Conservation (phyloP, 441 rosid genomes). For the Gossypium davidsonii region DNA sequence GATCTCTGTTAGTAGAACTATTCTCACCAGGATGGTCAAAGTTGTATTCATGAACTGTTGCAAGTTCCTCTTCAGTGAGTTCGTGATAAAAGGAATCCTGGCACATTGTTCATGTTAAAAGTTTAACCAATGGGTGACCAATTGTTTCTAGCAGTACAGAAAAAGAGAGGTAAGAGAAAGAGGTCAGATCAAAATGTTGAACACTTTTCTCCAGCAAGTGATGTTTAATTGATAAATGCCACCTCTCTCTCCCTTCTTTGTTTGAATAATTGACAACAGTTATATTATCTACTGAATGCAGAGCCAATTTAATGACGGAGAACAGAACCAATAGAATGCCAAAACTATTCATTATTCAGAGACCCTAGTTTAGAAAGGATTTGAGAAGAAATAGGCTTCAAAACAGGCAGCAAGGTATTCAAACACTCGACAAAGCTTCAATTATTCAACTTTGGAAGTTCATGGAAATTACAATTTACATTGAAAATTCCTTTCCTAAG, state of each 20-base stretch:
- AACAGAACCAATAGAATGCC: background rate
- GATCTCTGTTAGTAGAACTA: slow-evolving; percentile 19
- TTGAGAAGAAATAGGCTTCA: background rate
- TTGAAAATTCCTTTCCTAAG: background rate
- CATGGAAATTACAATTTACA: background rate
- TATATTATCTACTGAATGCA: background rate
- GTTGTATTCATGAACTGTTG: slow-evolving; percentile 84
- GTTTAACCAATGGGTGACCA: slow-evolving; percentile 4
- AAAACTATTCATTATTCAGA: background rate
- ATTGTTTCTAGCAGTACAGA: background rate
- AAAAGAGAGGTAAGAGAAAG: background rate
- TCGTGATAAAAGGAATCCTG: slow-evolving; percentile 98
- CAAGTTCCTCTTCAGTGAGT: slow-evolving; percentile 81
- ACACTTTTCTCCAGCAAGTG: background rate
- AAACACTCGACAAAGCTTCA: background rate
- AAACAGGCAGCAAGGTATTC: background rate
- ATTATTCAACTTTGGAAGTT: background rate
- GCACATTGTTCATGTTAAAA: slow-evolving; percentile 26
- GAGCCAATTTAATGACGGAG: background rate
- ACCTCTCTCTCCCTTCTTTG: background rate
- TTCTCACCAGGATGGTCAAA: slow-evolving; percentile 98
- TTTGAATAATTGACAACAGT: background rate
- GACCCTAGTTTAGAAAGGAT: background rate
- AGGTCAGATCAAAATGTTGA: background rate
- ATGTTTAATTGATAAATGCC: background rate